Percentiles rank a stretch among this genome's conserved stretches.
phyloP scores from a whole-genome alignment of 2,329 filamentous ascomycete genomes.

The Diaporthe aspalathi region DNA sequence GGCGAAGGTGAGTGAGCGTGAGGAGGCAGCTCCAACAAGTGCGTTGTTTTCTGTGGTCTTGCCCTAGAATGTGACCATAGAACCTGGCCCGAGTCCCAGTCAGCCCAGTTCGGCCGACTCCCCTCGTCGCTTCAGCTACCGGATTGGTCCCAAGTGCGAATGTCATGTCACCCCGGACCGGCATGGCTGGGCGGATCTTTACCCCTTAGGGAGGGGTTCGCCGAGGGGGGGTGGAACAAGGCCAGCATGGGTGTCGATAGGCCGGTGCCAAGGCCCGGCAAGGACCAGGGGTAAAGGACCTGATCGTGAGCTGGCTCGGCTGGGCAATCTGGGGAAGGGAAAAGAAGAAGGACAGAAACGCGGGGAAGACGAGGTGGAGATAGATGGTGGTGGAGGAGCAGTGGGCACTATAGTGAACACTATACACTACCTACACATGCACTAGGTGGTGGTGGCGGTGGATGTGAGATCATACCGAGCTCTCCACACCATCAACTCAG shows the following conservation, averaged over 20 bases:
- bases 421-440: too few relatives aligned
- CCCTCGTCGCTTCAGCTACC: slow-evolving; percentile 19
- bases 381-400: not conserved
- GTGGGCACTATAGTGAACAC: too few relatives aligned
- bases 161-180: slow-evolving; percentile 8
- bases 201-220: slow-evolving; percentile 8
- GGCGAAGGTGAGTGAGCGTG: not conserved
- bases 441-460: not conserved
- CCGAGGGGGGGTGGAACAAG: slow-evolving; percentile 9
- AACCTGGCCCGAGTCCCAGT: slow-evolving; percentile 19
- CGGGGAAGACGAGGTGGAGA: not conserved
- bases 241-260: not conserved
- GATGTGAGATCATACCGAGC: slow-evolving; percentile 31
- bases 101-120: not conserved
- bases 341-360: not conserved
- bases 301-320: not conserved
- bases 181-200: slow-evolving; percentile 3
- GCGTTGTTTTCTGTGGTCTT: slow-evolving; percentile 5
- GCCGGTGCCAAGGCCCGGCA: slow-evolving; percentile 18
- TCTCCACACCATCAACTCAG: not conserved
- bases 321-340: slow-evolving; percentile 10
- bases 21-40: not conserved
- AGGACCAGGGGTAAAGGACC: slow-evolving; percentile 23
- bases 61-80: slow-evolving; percentile 6
- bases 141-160: slow-evolving; percentile 25